Evolutionary conservation across 2,329 filamentous ascomycete species (phyloP), one percentile per base, ranked within the genome.

Genomic region (Aureobasidium sp.): DNA sequence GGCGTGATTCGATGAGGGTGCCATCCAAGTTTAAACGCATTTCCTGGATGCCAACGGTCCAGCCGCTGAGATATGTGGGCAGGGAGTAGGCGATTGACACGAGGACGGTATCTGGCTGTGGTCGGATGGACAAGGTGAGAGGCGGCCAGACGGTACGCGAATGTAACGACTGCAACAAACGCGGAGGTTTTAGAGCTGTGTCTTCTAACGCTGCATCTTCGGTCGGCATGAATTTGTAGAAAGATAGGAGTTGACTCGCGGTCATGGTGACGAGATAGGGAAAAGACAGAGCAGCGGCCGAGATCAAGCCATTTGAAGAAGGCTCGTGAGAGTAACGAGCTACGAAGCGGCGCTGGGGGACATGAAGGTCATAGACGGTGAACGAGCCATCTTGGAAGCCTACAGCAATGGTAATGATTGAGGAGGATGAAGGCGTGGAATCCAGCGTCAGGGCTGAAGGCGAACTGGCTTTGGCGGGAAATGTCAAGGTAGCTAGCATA

Each of bases 1-100:
- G 67, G 7, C 80, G 77, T 2, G 81, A 83, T 39, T 76, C 74
- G 1, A 79, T 68, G 0, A 83, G 71, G 15, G 74, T 75, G 7
- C 82, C 82, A 51, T 75, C 71, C 56, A 73, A 73, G 37, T 74
- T 75, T n/a, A 96, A 81, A 63, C 88, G 86, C 47, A 97, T 78
- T 73, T 97, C 93, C 73, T 97, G 93, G n/a, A 97, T 84, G 2
- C 91, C 92, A 17, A 96, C 83, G 8, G 89, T 91, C 90, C 92
- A 97, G 31, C 91, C 91, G 47, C 85, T 86, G 3, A 87, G 80
- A 67, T 86, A 84, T 2, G 89, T 88, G 17, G 88, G 86, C 66
- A 95, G 85, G 0, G 90, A 89, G 72, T 96, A 97, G 1, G 90
- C 92, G 63, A 97, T 89, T 0, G 90, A 91, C 1, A 90, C 88